Evolutionary conservation across 257 asterid species (phyloP).

Genomic region (Mitragyna speciosa): DNA sequence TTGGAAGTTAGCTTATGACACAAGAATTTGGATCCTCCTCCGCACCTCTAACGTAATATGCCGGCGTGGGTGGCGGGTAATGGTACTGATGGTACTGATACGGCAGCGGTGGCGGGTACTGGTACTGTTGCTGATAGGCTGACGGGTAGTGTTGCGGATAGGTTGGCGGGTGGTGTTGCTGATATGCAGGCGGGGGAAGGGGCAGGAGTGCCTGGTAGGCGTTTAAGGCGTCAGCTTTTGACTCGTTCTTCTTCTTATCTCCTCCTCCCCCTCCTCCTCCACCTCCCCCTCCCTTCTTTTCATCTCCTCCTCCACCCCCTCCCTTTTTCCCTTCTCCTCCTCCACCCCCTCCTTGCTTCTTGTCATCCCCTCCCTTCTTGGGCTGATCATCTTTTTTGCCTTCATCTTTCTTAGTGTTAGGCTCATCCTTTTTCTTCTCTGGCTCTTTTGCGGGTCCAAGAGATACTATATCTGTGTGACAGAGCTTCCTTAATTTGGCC

Average conservation of each 20-base stretch:
- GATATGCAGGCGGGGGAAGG: slow-evolving; percentile 28
- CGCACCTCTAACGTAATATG: slow-evolving; percentile 33
- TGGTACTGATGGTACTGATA: slow-evolving; percentile 14
- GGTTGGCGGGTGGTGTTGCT: slow-evolving; percentile 31
- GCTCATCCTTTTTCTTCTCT: slow-evolving; percentile 61
- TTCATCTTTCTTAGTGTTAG: slow-evolving; percentile 32
- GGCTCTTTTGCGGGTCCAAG: slow-evolving; percentile 87
- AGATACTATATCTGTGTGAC: slow-evolving; percentile 52
- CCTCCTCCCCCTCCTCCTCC: slow-evolving; percentile 4
- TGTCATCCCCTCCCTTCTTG: slow-evolving; percentile 35
- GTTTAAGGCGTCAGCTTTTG: slow-evolving; percentile 33
- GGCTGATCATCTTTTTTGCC: slow-evolving; percentile 31
- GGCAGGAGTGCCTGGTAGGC: slow-evolving; percentile 34
- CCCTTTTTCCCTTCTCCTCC: not conserved
- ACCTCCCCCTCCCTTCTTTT: not conserved
- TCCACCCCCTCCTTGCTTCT: slow-evolving; percentile 25
- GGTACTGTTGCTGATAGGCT: slow-evolving; percentile 17
- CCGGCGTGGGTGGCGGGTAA: slow-evolving; percentile 25
- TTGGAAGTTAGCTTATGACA: slow-evolving; percentile 25
- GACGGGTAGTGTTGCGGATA: slow-evolving; percentile 28
- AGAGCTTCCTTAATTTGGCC: slow-evolving; percentile 55
- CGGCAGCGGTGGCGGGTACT: slow-evolving; percentile 11
- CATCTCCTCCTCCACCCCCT: slow-evolving; percentile 1
- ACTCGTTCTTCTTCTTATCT: slow-evolving; percentile 15
- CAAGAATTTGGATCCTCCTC: slow-evolving; percentile 49